phyloP scores from a whole-genome alignment of 2,329 filamentous ascomycete species.

The Fusarium equiseti region DNA sequence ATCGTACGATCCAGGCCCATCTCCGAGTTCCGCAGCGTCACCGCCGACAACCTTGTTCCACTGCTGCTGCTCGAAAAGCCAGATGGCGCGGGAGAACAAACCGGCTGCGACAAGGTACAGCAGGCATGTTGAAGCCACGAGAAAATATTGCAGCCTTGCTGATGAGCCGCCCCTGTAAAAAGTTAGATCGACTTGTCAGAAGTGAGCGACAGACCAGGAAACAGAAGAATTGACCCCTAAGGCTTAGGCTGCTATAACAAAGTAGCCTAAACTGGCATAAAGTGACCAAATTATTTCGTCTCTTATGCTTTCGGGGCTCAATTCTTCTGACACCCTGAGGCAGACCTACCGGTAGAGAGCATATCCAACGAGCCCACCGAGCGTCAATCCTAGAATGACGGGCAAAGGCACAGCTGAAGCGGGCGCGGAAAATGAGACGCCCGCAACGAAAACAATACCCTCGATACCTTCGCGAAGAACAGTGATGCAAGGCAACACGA shows the following conservation, averaged over 20 bases:
- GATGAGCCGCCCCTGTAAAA: slow-evolving; percentile 71
- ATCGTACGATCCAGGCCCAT: slow-evolving; percentile 82
- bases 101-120: slow-evolving; percentile 87
- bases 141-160: slow-evolving; percentile 73
- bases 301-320: background rate
- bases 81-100: slow-evolving; percentile 81
- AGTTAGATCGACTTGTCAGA: no score
- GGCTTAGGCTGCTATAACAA: background rate
- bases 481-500: slow-evolving; percentile 86
- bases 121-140: slow-evolving; percentile 85
- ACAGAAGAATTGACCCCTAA: background rate
- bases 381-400: slow-evolving; percentile 76
- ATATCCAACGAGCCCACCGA: slow-evolving; percentile 76
- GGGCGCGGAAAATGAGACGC: slow-evolving; percentile 81
- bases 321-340: background rate
- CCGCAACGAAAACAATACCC: slow-evolving; percentile 88
- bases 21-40: slow-evolving; percentile 63
- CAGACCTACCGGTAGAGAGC: slow-evolving; percentile 51
- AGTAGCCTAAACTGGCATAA: background rate
- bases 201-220: no score
- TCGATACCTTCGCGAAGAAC: slow-evolving; percentile 88
- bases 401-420: slow-evolving; percentile 82
- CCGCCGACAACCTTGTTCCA: slow-evolving; percentile 76
- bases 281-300: background rate
- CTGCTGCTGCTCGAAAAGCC: slow-evolving; percentile 77